Evolutionary conservation across 805 yeast species (phyloP), one percentile per base, ranked within the genome.

Genomic region (Isabelozyma pseudorhagii): DNA sequence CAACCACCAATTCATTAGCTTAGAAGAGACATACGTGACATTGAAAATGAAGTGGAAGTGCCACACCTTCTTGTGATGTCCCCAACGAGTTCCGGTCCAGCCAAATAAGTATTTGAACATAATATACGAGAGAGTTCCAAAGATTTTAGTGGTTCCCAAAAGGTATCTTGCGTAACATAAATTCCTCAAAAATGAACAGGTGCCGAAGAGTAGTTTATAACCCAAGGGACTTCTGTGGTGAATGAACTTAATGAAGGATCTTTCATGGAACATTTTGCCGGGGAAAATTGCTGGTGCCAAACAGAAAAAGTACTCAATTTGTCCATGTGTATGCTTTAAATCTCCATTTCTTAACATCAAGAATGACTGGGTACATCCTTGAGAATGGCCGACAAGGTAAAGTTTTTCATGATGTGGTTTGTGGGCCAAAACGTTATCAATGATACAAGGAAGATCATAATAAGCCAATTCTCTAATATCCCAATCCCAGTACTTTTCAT

Each of bases 1-100:
- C 17, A 91, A 71, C 98, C 98, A 93, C 97, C 98, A 94, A 43
- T 82, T 77, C 96, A 93, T 91, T 50, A 89, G 72, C 54, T 83
- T 82, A 1, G 90, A 77, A 25, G 96, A 85, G 13, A 92, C 86
- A 63, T 81, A 87, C 5, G 87, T 89, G 0, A 97, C 97, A 3
- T 96, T 86, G 63, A 90, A 92, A 5, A 92, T 67, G 54, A 93
- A 91, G 67, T 89, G 90, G 34, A 92, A 75, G 52, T 81, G 80
- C 58, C 93, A 75, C 21, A 89, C 69, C 27, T 76, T 69, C 25
- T 68, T 72, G 61, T 91, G 87, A 86, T 58, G 49, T 43, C 69
- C 69, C 70, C 97, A 94, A 28, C 87, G 72, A 11, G 65, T 64
- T 58, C 90, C 96, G 61, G 79, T 82, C 98, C 98, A 94, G 48